Conservation (phyloP, 2,329 filamentous ascomycete genomes). For the Aureobasidium musti region DNA sequence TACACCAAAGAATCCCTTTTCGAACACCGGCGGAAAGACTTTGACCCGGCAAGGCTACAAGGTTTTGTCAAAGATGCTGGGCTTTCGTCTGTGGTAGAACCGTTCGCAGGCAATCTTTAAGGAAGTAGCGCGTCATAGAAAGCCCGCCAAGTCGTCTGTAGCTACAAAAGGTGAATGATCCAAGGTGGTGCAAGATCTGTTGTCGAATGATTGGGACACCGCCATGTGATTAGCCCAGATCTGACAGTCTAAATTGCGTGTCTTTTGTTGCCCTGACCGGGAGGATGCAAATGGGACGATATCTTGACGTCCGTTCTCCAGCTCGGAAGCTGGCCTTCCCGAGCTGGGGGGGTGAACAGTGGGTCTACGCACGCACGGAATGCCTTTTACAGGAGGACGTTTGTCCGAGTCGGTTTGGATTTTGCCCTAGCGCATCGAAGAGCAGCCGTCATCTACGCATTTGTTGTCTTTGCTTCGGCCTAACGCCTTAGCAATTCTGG, state of each 20-base stretch:
- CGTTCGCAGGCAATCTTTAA: background rate
- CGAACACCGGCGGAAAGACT: slow-evolving; percentile 10
- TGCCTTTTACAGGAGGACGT: slow-evolving; percentile 12
- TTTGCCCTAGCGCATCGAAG: background rate
- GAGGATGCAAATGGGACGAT: slow-evolving; percentile 10
- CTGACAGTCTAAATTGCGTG: background rate
- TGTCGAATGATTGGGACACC: background rate
- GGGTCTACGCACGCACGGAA: slow-evolving; percentile 13
- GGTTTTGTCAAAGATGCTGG: slow-evolving; percentile 12
- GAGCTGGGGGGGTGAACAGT: slow-evolving; percentile 1
- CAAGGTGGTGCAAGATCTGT: background rate
- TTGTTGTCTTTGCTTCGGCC: slow-evolving; percentile 22
- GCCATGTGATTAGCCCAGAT: slow-evolving; percentile 4
- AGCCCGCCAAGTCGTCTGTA: background rate
- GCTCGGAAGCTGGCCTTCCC: background rate
- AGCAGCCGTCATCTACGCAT: slow-evolving; percentile 15
- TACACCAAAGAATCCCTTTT: background rate
- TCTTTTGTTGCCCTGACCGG: background rate
- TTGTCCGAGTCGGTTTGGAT: slow-evolving; percentile 23
- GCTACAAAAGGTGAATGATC: background rate
- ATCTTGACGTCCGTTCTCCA: too few relatives aligned
- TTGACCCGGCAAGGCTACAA: background rate
- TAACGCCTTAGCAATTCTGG: slow-evolving; percentile 1
- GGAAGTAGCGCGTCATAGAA: background rate
- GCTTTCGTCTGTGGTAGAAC: slow-evolving; percentile 10